Evolutionary conservation across 495 filamentous ascomycete genomes (phyloP), one percentile per base, ranked within the genome.

Genomic region (Penicillium malachiteum): DNA sequence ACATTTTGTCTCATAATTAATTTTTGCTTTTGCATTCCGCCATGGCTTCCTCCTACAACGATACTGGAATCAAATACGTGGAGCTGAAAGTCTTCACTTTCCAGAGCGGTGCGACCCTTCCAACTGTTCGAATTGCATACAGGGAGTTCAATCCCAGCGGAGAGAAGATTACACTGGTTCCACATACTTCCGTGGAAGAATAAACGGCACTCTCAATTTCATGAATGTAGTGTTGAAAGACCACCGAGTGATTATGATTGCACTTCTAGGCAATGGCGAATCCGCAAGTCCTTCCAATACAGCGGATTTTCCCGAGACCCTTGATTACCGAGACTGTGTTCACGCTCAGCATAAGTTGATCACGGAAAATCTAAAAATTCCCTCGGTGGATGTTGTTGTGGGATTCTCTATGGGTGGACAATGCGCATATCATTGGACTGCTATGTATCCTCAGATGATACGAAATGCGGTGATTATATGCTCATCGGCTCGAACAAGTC

Each of bases 331-430:
- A 54, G 86, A 87, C 59, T 68, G 68, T 21, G 81, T 88, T 5
- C 69, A 70, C 16, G 84, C 83, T 5, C 84, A 88, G 62, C 65
- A 86, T 53, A 66, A 69, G 17, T 70, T 87, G n/a, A 62, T 86
- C 5, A 85, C 77, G 7, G 68, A 84, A 61, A 68, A 78, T 38
- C 65, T 88, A 3, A 71, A 74, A 3, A 70, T 87, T 47, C 63
- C 62, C 16, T 78, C 81, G 63, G 65, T 82, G 0, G 69, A 77
- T 48, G 78, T 79, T 32, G 75, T 88, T 6, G 49, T 85, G 0
- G 85, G 85, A 0, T 86, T 84, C 76, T 81, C 75, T 31, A 86
- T 88, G 85, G 84, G 83, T n/a, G 84, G 81, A 0, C 81, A 81
- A 12, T 82, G 84, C 51, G 76, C 84, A 1, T 84, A 79, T 49